Evolutionary conservation across 208 protist species (phyloP).

Genomic region (Zelonia costaricensis): DNA sequence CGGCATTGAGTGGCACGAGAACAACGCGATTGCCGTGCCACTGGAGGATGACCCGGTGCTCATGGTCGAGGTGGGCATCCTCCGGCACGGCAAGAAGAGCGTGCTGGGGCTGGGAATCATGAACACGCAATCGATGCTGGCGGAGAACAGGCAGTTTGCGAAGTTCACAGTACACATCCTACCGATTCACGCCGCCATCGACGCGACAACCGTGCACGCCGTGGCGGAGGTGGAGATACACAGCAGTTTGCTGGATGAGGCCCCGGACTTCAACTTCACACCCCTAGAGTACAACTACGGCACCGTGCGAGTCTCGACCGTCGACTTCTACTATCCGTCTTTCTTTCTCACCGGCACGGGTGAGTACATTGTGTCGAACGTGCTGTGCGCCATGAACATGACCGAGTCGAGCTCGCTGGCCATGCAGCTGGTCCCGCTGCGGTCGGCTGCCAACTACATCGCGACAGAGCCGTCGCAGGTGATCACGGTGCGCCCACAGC

Average conservation of each 20-base stretch:
- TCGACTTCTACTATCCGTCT: constrained; percentile 86
- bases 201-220: constrained; percentile 73
- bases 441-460: constrained; percentile 58
- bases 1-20: constrained; percentile 44
- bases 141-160: constrained; percentile 66
- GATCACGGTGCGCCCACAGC: constrained; percentile 84
- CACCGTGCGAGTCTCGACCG: constrained; percentile 77
- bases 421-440: constrained; percentile 82
- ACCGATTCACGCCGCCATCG: constrained; percentile 64
- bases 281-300: constrained; percentile 89
- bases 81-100: constrained; percentile 34
- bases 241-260: constrained; percentile 63
- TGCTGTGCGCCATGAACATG: constrained; percentile 89
- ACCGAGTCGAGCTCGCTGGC: constrained; percentile 81
- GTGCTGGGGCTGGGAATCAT: constrained; percentile 71
- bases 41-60: constrained; percentile 66
- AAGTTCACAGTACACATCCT: constrained; percentile 82
- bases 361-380: constrained; percentile 85
- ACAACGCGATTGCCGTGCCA: constrained; percentile 47
- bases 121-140: constrained; percentile 66
- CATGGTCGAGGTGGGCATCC: constrained; percentile 66
- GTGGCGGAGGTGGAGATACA: constrained; percentile 74
- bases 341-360: constrained; percentile 71
- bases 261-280: constrained; percentile 54
- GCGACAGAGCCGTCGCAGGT: constrained; percentile 67